Evolutionary conservation across 2,329 filamentous ascomycete species (phyloP).

Genomic region (Fusarium mangiferae): DNA sequence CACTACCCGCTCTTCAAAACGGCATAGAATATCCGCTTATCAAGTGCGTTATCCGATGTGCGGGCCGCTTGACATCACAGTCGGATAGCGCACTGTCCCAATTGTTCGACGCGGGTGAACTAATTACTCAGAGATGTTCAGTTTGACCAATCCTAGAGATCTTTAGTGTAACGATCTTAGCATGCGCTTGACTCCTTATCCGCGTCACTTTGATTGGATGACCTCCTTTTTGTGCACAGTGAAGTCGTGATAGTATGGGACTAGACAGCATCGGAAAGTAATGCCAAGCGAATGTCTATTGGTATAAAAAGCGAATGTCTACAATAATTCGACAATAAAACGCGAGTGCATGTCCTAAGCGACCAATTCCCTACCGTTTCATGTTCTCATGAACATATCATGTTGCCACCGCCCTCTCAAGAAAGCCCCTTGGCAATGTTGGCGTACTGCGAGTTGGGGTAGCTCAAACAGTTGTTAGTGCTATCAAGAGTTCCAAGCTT

Average conservation of each 20-base stretch:
- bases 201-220: too few relatives aligned
- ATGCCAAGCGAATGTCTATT: background rate
- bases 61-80: background rate
- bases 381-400: background rate
- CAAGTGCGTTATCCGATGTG: background rate
- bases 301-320: background rate
- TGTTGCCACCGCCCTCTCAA: background rate
- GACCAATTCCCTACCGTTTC: background rate
- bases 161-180: rapidly evolving
- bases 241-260: too few relatives aligned
- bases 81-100: background rate
- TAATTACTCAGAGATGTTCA: background rate
- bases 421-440: conserved; percentile 54
- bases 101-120: background rate
- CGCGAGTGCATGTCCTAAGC: too few relatives aligned
- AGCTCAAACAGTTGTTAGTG: conserved; percentile 60
- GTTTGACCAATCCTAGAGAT: background rate
- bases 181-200: background rate
- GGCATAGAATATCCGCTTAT: background rate
- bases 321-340: background rate
- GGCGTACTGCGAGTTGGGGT: conserved; percentile 62
- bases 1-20: background rate
- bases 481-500: conserved; percentile 54
- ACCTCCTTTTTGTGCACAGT: too few relatives aligned
- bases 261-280: background rate